A percentile compares a stretch with the other conserved stretches of the same genome.
These are phyloP conservation scores for Linum tenue DNA, from an alignment of 345 rosid species.

Conservation along the genomic window DNA sequence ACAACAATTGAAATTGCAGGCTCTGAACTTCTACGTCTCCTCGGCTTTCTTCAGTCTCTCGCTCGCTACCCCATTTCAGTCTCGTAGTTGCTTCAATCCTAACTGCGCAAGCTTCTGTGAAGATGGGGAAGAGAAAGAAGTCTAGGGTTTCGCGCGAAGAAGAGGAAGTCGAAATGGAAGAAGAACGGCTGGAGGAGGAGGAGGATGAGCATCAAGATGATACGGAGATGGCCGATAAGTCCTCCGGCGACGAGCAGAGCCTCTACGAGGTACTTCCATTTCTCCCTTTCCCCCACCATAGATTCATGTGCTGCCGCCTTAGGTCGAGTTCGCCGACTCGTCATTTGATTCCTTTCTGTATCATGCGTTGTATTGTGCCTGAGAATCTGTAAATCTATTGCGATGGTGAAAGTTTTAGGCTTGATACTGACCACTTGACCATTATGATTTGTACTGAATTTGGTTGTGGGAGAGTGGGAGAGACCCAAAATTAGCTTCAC, in stretches of 20 bases:
- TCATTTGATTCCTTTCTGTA: neutral
- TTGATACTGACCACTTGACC: too few relatives aligned
- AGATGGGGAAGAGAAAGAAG: constrained; percentile 55
- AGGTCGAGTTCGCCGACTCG: too few relatives aligned
- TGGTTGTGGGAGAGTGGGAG: too few relatives aligned
- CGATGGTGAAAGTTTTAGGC: too few relatives aligned
- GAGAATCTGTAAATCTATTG: too few relatives aligned
- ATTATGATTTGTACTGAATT: too few relatives aligned
- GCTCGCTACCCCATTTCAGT: too few relatives aligned
- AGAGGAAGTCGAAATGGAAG: constrained; percentile 15
- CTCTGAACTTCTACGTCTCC: too few relatives aligned
- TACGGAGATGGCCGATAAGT: constrained; percentile 6
- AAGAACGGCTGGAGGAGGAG: constrained; percentile 15
- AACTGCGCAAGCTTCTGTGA: neutral
- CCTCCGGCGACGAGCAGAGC: constrained; percentile 27
- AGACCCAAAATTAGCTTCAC: too few relatives aligned
- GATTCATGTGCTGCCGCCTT: neutral
- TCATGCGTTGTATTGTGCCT: neutral
- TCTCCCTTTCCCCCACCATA: neutral
- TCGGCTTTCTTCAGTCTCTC: too few relatives aligned
- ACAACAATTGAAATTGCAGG: too few relatives aligned
- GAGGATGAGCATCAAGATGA: constrained; percentile 20
- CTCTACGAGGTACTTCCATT: constrained; percentile 45
- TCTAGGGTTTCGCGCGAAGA: constrained; percentile 39
- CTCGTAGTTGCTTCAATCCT: too few relatives aligned